Base-by-base conservation (phyloP, 2,329 filamentous ascomycete species). In the Trichophaea hybrida region DNA sequence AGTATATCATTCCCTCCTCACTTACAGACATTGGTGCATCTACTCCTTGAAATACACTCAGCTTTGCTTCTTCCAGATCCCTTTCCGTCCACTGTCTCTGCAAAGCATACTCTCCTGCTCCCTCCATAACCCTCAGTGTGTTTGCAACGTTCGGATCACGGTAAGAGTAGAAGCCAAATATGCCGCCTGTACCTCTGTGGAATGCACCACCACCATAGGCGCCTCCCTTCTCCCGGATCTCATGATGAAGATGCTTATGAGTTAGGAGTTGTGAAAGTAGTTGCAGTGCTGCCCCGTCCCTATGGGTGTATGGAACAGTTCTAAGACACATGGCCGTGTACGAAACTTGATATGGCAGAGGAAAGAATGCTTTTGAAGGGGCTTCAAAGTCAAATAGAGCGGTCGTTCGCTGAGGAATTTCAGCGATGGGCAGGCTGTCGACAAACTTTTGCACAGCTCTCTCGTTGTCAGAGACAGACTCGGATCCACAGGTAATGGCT, bases 131-230 rank as follows among this genome's bases (percentile, higher is more conserved):
- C 59, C 80, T 81, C 65, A 97, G 75, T 0, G 88, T 91, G 72
- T 95, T 96, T 63, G 84, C 77, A 0, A 93, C 91, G 70, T 97
- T 96, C 2, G 93, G 93, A 71, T 98, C 93, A 55, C 93, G 86
- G 77, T 98, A 98, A 49, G 87, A 91, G 74, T 94, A 96, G 75
- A 96, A 94, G 13, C 88, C 88, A 68, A 98, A 97, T 1, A 94
- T 72, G 31, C 90, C 91, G 66, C 88, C 85, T 6, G 95, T 75
- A 0, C 85, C 81, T 31, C 83, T 82, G 49, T 86, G 84, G 71
- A 88, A 91, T 1, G 93, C 91, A 12, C 90, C 89, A 24, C 88
- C 93, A 49, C 93, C 93, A 67, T 98, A 98, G 0, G 93, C 93
- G 40, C 93, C 93, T 35, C 93, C 93, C 73, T 97, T 97, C 71